phyloP scores from a whole-genome alignment of 2,329 filamentous ascomycete genomes.

The Xylariaceae sp. region DNA sequence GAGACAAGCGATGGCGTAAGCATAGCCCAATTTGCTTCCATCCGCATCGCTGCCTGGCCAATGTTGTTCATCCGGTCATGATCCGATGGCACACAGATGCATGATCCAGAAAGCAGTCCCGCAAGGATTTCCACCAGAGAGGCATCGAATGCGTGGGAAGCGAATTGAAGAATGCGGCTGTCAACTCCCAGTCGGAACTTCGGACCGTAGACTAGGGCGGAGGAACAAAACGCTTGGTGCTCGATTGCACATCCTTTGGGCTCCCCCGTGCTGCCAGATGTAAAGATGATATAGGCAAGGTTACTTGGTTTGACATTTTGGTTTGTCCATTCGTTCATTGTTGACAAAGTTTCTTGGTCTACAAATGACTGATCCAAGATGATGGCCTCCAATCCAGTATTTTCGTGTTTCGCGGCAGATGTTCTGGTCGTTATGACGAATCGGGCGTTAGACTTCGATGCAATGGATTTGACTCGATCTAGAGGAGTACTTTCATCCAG shows the following conservation, averaged over 20 bases:
- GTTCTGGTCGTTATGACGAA: slow-evolving; percentile 5
- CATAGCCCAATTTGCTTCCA: slow-evolving; percentile 11
- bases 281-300: no score
- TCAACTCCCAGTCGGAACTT: background rate
- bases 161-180: slow-evolving; percentile 9
- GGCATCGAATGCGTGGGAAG: slow-evolving; percentile 12
- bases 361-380: slow-evolving; percentile 1
- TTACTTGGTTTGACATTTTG: background rate
- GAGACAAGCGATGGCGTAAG: slow-evolving; percentile 14
- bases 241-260: no score
- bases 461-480: slow-evolving; percentile 6
- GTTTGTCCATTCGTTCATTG: background rate
- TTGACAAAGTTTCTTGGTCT: background rate
- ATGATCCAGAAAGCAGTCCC: slow-evolving; percentile 4
- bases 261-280: no score
- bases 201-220: background rate
- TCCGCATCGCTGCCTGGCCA: background rate
- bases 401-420: background rate
- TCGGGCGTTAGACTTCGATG: slow-evolving; percentile 6
- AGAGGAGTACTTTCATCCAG: slow-evolving; percentile 7
- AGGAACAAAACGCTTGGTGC: no score
- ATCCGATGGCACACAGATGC: slow-evolving; percentile 15
- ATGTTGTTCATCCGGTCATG: slow-evolving; percentile 13
- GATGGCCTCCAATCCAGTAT: background rate
- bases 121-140: slow-evolving; percentile 10